Conservation (phyloP, 495 filamentous ascomycete genomes). For the Lasiosphaeria miniovina region DNA sequence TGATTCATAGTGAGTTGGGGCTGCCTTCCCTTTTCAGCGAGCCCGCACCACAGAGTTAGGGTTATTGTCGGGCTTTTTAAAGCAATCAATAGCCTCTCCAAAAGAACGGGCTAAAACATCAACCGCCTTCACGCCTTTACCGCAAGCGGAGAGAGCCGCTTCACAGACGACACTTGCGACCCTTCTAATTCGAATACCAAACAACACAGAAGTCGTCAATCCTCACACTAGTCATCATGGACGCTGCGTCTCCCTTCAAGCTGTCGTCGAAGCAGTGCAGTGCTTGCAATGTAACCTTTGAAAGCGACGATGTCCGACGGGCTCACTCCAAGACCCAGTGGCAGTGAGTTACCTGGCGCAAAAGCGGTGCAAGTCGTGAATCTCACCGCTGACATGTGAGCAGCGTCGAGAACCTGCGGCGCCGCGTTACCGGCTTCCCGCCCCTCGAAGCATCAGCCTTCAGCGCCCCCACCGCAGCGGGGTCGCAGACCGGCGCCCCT, state of each 20-base stretch:
- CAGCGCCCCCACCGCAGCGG: neutral
- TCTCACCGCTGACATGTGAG: neutral
- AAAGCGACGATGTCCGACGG: conserved; percentile 7
- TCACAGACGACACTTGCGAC: too few relatives aligned
- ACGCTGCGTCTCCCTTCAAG: neutral
- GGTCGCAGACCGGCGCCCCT: neutral
- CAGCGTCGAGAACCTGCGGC: neutral
- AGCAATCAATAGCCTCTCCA: too few relatives aligned
- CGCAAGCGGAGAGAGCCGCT: too few relatives aligned
- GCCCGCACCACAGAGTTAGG: too few relatives aligned
- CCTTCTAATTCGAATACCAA: too few relatives aligned
- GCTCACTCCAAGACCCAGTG: conserved; percentile 14
- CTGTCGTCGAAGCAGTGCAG: conserved; percentile 5
- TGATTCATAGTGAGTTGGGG: too few relatives aligned
- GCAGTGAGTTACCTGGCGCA: conserved; percentile 8
- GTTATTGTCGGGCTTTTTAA: too few relatives aligned
- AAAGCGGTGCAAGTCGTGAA: neutral
- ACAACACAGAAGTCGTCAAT: too few relatives aligned
- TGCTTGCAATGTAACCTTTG: conserved; percentile 12
- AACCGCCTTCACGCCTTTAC: too few relatives aligned
- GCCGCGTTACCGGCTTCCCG: neutral
- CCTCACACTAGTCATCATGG: neutral
- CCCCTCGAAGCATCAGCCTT: neutral
- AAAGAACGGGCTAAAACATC: too few relatives aligned
- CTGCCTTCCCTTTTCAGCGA: too few relatives aligned